Conservation (phyloP, 1,284 basidiomycete genomes). For the Heterobasidion irregulare region DNA sequence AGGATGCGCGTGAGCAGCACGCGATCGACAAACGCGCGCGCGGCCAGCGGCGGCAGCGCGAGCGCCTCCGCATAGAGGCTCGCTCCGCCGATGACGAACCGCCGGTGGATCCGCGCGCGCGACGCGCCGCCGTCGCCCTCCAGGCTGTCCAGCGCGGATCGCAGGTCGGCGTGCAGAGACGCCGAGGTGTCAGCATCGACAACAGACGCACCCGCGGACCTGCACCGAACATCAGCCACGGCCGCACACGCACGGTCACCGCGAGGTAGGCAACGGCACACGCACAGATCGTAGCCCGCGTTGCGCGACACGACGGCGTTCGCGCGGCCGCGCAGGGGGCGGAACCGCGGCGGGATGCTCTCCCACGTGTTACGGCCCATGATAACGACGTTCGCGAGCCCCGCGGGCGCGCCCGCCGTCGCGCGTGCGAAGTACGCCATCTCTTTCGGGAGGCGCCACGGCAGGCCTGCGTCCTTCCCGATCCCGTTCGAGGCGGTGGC, state of each 20-base stretch:
- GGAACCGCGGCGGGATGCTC: conserved; percentile 86
- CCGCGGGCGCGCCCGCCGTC: conserved; percentile 53
- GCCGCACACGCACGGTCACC: background rate
- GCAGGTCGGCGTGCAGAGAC: conserved; percentile 7
- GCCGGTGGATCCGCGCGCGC: conserved; percentile 29
- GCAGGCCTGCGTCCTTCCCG: conserved; percentile 68
- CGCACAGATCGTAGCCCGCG: conserved; percentile 56
- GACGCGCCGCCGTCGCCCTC: conserved; percentile 2
- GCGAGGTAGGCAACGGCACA: conserved; percentile 7
- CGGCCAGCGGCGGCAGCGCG: conserved; percentile 25
- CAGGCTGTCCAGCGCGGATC: conserved; percentile 8
- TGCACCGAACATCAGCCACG: background rate
- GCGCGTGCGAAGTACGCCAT: conserved; percentile 90
- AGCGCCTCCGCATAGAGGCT: conserved; percentile 75
- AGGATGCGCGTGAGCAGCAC: conserved; percentile 84
- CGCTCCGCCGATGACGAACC: conserved; percentile 89
- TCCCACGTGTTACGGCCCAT: conserved; percentile 99
- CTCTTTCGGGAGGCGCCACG: conserved; percentile 88
- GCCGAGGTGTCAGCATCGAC: background rate
- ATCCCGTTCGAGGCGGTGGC: conserved; percentile 87
- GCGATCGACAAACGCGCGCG: conserved; percentile 51
- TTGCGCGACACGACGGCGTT: conserved; percentile 83
- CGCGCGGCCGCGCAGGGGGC: conserved; percentile 70
- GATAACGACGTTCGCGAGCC: conserved; percentile 70
- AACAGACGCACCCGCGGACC: background rate